These are phyloP conservation scores for Ophiostoma sp. DNA, from an alignment of 2,329 filamentous ascomycete species.

Conservation along the genomic window DNA sequence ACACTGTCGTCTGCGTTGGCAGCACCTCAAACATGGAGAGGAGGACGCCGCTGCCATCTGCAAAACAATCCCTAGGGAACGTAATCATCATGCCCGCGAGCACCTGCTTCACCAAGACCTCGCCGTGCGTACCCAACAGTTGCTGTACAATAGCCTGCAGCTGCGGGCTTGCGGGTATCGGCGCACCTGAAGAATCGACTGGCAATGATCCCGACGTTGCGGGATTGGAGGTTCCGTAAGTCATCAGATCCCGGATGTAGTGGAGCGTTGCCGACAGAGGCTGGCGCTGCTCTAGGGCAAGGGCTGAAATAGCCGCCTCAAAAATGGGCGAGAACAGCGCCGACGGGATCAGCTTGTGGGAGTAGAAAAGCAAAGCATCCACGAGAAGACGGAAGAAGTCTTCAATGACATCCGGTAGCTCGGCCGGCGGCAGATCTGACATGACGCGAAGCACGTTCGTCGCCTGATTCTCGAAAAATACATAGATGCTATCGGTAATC, in stretches of 20 bases:
- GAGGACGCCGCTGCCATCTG: constrained; percentile 88
- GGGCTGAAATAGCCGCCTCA: constrained; percentile 76
- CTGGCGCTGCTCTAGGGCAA: constrained; percentile 85
- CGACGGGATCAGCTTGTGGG: constrained; percentile 75
- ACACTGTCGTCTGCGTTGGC: constrained; percentile 70
- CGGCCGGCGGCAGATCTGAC: constrained; percentile 69
- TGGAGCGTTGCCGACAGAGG: constrained; percentile 87
- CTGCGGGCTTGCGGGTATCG: constrained; percentile 41
- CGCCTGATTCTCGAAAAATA: constrained; percentile 91
- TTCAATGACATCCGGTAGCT: constrained; percentile 81
- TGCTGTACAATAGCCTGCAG: constrained; percentile 68
- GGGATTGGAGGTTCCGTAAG: constrained; percentile 74
- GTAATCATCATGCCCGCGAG: constrained; percentile 99
- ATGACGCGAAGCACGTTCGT: constrained; percentile 84
- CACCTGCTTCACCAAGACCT: constrained; percentile 76
- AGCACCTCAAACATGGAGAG: constrained; percentile 83
- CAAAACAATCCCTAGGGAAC: constrained; percentile 91
- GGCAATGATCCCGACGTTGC: constrained; percentile 47
- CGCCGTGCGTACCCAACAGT: constrained; percentile 65
- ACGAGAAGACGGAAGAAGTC: constrained; percentile 93
- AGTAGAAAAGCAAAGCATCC: constrained; percentile 90
- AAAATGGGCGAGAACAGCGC: constrained; percentile 76
- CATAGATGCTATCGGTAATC: constrained; percentile 84
- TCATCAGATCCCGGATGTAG: constrained; percentile 85
- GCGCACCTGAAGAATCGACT: background rate